These are phyloP conservation scores for Dunaliella sp. DNA, from an alignment of 139 green algal genomes.

Conservation along the genomic window DNA sequence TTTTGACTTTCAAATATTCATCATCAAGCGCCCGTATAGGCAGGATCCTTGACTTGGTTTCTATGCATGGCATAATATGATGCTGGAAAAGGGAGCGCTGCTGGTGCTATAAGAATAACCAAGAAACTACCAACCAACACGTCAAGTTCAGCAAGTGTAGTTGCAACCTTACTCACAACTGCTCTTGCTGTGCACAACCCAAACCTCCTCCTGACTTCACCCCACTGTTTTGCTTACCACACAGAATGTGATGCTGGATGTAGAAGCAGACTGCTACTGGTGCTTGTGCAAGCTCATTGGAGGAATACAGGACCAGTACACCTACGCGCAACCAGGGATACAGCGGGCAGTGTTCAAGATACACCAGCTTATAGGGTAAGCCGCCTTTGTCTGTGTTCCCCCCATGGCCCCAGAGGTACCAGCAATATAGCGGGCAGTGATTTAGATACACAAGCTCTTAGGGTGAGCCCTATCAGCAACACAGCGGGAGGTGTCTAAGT, in stretches of 20 bases:
- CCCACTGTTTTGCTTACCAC: background rate
- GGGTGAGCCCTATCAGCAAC: too few species aligned
- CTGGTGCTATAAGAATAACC: background rate
- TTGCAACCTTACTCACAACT: too few species aligned
- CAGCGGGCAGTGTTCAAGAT: conserved; percentile 87
- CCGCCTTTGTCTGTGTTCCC: too few species aligned
- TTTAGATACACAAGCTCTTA: too few species aligned
- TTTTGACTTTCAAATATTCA: too few species aligned
- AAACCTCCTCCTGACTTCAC: background rate
- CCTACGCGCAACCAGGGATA: conserved; percentile 94
- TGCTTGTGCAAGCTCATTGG: conserved; percentile 91
- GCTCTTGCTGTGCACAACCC: background rate
- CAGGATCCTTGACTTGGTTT: too few species aligned
- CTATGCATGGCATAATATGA: background rate
- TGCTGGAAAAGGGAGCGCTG: too few species aligned
- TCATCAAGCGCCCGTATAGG: too few species aligned
- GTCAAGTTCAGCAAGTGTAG: too few species aligned
- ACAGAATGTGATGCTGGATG: conserved; percentile 65
- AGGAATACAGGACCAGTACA: conserved; percentile 96
- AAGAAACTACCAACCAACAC: background rate
- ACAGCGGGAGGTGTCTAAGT: too few species aligned
- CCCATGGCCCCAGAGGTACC: too few species aligned
- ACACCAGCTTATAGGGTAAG: conserved; percentile 77
- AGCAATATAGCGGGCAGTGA: too few species aligned
- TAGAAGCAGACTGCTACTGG: conserved; percentile 97